These are phyloP conservation scores for Glycine tomentella DNA, from an alignment of 306 rosid species.

Conservation along the genomic window DNA sequence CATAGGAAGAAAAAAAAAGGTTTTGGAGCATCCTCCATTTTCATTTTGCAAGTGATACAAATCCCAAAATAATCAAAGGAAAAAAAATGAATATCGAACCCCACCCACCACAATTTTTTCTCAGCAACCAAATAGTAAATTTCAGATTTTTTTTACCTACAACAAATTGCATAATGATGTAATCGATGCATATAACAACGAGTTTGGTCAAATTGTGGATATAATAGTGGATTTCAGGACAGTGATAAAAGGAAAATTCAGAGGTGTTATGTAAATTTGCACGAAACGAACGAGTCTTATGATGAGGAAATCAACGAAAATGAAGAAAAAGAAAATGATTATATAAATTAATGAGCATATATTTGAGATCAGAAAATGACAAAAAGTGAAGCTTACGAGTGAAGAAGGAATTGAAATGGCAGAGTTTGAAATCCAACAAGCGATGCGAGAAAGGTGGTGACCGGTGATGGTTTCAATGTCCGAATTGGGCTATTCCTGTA, in stretches of 20 bases:
- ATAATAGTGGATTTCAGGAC: neutral
- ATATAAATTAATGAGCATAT: neutral
- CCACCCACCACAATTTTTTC: too few species aligned
- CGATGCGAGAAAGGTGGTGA: slow-evolving; percentile 30
- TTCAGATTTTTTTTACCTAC: neutral
- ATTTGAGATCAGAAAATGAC: slow-evolving; percentile 37
- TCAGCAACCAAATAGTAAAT: slow-evolving; percentile 9
- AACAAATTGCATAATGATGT: slow-evolving; percentile 1
- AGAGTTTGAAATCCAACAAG: slow-evolving; percentile 23
- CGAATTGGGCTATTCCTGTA: neutral
- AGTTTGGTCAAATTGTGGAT: neutral
- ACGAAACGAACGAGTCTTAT: neutral
- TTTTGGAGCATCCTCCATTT: slow-evolving; percentile 13
- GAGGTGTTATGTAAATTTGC: neutral
- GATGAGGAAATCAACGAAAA: neutral
- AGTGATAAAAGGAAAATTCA: neutral
- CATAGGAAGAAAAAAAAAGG: neutral
- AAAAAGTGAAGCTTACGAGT: slow-evolving; percentile 36
- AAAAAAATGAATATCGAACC: neutral
- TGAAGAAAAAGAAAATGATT: neutral
- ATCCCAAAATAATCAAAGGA: neutral
- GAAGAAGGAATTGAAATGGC: slow-evolving; percentile 24
- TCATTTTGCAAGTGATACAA: slow-evolving; percentile 28
- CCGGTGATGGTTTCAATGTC: slow-evolving; percentile 20
- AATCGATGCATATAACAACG: neutral